Percentiles rank a stretch among this genome's conserved stretches.
Evolutionary conservation across 176 grass and related monocot species (phyloP).

Genomic region (Carex myosuroides): DNA sequence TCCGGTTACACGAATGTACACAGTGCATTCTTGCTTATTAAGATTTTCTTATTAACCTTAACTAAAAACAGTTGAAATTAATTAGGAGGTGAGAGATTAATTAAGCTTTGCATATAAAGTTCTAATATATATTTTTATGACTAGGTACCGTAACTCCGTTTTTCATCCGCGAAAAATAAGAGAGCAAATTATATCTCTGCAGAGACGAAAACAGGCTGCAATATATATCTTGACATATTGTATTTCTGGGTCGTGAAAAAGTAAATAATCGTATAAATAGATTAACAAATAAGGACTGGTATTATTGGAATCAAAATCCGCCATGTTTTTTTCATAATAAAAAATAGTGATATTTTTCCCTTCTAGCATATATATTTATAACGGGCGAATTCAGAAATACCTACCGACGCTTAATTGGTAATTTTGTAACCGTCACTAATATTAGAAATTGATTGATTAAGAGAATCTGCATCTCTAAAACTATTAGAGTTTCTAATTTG

Average conservation of each 20-base stretch:
- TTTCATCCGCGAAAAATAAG: neutral
- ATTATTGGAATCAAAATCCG: neutral
- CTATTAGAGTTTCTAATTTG: too few relatives aligned
- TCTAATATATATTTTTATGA: neutral
- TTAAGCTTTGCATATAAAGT: too few relatives aligned
- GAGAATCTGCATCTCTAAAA: too few relatives aligned
- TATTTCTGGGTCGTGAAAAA: neutral
- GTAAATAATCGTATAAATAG: neutral
- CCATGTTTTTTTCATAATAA: neutral
- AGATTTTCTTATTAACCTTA: too few relatives aligned
- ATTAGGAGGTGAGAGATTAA: too few relatives aligned
- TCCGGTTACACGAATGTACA: too few relatives aligned
- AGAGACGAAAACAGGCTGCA: neutral
- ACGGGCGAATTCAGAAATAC: neutral
- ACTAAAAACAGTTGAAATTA: too few relatives aligned
- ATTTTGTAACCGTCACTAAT: neutral
- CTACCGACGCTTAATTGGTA: neutral
- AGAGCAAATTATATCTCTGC: neutral
- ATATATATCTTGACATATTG: neutral
- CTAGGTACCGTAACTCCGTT: neutral
- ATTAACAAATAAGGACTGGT: neutral
- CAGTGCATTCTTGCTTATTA: too few relatives aligned
- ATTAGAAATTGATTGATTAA: neutral
- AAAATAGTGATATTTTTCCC: neutral
- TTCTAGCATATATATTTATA: neutral